Evolutionary conservation across 306 rosid species (phyloP), one percentile per base, ranked within the genome.

Genomic region (Prunus kanzakura): DNA sequence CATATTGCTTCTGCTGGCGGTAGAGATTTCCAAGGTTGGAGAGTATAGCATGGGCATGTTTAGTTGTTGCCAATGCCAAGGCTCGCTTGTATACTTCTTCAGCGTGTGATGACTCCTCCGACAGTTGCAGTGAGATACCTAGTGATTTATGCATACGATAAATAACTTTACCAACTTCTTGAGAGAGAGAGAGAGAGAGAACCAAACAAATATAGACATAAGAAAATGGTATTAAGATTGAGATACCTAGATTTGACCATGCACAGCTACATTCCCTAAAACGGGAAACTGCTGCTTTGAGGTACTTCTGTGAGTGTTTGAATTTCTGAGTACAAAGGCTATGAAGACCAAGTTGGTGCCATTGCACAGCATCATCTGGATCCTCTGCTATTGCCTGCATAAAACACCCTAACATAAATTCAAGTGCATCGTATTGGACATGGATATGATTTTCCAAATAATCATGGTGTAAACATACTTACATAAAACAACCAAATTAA

Each of bases 301-400:
- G 91, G 84, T 90, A 88, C 83, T 73, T 88, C 52, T 92, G 96
- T 46, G 97, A 92, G 80, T 87, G 76, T 81, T 83, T 90, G 81
- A 90, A 92, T 76, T 95, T 91, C 85, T 75, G 87, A 12, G 96
- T 85, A 81, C 91, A 88, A 30, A 95, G 97, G 80, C 84, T 89
- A 82, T 95, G 98, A 65, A 92, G 93, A 52, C 97, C 98, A 67
- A 92, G 93, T 85, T 95, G 98, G 81, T 89, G 96, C 98, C 97
- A 95, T 61, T 85, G 97, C 69, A 92, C 90, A 71, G 93, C 89
- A 83, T 90, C 97, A 83, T 92, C 92, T 38, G 97, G 97, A 81
- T 90, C 88, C 84, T 92, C 98, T 6, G 98, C 89, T 73, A 95
- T 60, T 69, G 93, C 97, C 98, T 95, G 72, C 60, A 64, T 58